These are phyloP conservation scores for Tricholoma sp. DNA, from an alignment of 768 basidiomycete genomes.

Conservation along the genomic window DNA sequence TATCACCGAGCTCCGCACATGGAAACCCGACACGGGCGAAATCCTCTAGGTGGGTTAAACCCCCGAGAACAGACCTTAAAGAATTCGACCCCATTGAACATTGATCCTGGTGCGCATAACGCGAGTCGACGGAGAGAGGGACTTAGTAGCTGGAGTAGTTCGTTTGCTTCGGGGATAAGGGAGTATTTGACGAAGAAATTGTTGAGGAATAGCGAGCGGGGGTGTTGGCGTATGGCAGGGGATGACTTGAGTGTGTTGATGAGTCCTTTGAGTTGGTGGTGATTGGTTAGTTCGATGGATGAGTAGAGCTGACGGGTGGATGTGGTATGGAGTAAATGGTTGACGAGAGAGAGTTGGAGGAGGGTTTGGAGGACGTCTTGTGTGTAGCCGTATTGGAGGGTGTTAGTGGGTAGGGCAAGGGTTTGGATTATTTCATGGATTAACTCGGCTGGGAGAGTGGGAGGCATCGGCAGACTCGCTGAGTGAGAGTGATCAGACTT, in stretches of 20 bases:
- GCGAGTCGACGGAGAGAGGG: constrained; percentile 11
- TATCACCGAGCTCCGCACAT: constrained; percentile 11
- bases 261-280: constrained; percentile 2
- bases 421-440: constrained; percentile 10
- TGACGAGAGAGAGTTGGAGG: constrained; percentile 7
- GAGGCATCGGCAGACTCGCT: too few relatives aligned
- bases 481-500: too few relatives aligned
- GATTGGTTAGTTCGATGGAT: constrained; percentile 10
- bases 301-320: constrained; percentile 9
- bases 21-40: constrained; percentile 12
- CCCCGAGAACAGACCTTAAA: constrained; percentile 5
- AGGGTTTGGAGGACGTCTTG: constrained; percentile 8
- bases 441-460: not conserved
- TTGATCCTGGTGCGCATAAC: constrained; percentile 6
- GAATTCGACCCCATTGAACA: constrained; percentile 3
- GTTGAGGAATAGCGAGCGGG: constrained; percentile 2
- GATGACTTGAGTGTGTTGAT: constrained; percentile 1
- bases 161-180: not conserved
- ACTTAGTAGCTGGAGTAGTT: constrained; percentile 7
- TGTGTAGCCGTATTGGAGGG: constrained; percentile 10
- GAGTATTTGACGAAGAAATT: not conserved
- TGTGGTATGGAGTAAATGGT: constrained; percentile 4
- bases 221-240: not conserved
- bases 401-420: constrained; percentile 1
- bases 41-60: constrained; percentile 10